Evolutionary conservation across 2,329 filamentous ascomycete genomes (phyloP).

Genomic region (Calonectria pteridis): DNA sequence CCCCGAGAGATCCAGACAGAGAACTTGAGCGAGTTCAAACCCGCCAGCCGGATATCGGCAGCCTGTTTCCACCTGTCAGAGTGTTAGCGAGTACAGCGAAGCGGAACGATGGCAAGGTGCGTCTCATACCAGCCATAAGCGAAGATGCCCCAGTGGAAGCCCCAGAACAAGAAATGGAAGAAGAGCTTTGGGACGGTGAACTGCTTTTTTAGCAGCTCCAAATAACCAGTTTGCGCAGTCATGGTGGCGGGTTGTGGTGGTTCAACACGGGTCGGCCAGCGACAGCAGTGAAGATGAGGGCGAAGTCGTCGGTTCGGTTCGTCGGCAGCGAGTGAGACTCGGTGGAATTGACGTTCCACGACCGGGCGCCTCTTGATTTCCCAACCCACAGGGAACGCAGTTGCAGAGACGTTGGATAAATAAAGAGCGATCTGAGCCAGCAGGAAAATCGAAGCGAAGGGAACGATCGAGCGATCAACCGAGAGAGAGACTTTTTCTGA

Average conservation of each 20-base stretch:
- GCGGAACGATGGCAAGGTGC: neutral
- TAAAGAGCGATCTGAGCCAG: conserved; percentile 70
- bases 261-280: conserved; percentile 26
- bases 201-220: conserved; percentile 69
- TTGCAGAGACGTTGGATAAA: conserved; percentile 40
- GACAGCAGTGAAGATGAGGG: conserved; percentile 18
- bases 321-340: neutral
- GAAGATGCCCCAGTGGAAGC: conserved; percentile 83
- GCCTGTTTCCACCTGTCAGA: conserved; percentile 80
- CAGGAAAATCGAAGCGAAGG: conserved; percentile 55
- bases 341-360: neutral
- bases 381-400: neutral
- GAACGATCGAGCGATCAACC: conserved; percentile 32
- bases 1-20: conserved; percentile 98
- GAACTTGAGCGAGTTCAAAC: conserved; percentile 83
- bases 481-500: conserved; percentile 24
- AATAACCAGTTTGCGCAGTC: conserved; percentile 56
- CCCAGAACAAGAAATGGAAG: conserved; percentile 88
- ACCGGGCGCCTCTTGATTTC: conserved; percentile 1
- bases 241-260: conserved; percentile 45
- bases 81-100: conserved; percentile 7
- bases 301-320: conserved; percentile 20
- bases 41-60: conserved; percentile 74
- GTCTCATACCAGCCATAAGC: conserved; percentile 82
- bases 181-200: conserved; percentile 78